Base-by-base conservation (phyloP, 208 protist species). In the Vickermania ingenoplastis region DNA sequence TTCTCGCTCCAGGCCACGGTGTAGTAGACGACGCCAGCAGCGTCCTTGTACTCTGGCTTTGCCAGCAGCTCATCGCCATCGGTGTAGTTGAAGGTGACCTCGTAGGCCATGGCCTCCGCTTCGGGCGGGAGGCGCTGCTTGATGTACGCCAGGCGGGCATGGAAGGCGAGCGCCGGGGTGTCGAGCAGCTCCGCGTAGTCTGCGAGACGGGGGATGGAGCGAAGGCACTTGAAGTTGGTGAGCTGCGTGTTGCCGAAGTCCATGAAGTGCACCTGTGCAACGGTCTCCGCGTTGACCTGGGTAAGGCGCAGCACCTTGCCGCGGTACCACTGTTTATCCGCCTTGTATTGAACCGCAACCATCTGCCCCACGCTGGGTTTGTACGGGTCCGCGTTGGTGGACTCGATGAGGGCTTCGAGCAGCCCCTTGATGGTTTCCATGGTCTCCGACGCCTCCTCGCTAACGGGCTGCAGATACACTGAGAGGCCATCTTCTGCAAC, bases 241-340 rank as follows among this genome's bases (percentile, higher is more conserved):
- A 67, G 62, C n/a, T 78, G 73, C 13, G 61, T 73, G 60, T 89
- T 96, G 59, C 90, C 90, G 79, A 86, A 94, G 63, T 96, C 90
- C 23, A 94, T 75, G 67, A 83, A 96, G 49, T 83, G 77, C 55
- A 96, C 83, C 50, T 86, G 77, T 17, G 36, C 36, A n/a, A 17
- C 36, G 1, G 68, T 69, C 29, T 63, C 65, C 14, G 48, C 49
- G 27, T 77, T 70, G 17, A 61, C 60, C 52, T 80, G 75, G 22
- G 57, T 57, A 7, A 73, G 68, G 41, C 76, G 59, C 13, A 85
- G 51, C 11, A 92, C 79, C 67, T 79, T 77, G 1, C 77, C 89
- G 26, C 89, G 77, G 65, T 80, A 83, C 89, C 89, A 95, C 59
- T 70, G 65, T 52, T 89, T 86, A 56, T 95, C 89, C 0, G 60